These are phyloP conservation scores for Trypanosoma melophagium DNA, from an alignment of 208 protist genomes.

Conservation along the genomic window DNA sequence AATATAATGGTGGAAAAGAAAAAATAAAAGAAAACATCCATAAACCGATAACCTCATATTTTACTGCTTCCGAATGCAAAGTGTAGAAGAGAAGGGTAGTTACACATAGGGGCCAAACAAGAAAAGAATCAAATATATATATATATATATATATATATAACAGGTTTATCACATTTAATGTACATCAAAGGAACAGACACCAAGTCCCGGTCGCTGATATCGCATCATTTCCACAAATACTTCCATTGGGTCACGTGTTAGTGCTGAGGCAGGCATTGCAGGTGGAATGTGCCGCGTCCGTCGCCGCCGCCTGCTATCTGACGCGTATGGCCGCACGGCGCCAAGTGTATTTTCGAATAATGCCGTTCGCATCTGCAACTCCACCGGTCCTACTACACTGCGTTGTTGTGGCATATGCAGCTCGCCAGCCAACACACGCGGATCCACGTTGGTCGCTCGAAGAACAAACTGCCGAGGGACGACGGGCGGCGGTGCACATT, in stretches of 20 bases:
- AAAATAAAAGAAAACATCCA: no score
- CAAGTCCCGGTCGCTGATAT: constrained; percentile 22
- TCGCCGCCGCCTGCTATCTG: background rate
- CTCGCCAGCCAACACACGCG: background rate
- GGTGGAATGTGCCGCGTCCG: background rate
- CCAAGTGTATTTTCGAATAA: constrained; percentile 27
- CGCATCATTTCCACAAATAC: constrained; percentile 33
- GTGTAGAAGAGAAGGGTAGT: no score
- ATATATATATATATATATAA: background rate
- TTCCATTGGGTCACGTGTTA: constrained; percentile 18
- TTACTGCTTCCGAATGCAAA: no score
- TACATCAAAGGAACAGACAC: constrained; percentile 30
- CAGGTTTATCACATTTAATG: constrained; percentile 2
- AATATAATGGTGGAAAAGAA: no score
- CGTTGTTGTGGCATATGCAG: no score
- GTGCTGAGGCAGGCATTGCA: constrained; percentile 18
- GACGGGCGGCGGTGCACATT: background rate
- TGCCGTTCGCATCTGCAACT: constrained; percentile 12
- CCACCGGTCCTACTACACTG: no score
- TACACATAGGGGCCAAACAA: no score
- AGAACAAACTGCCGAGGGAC: constrained; percentile 5
- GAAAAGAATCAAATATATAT: background rate
- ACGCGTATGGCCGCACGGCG: constrained; percentile 23
- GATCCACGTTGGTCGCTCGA: constrained; percentile 7
- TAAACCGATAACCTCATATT: no score